These are phyloP conservation scores for Starmerella apicola DNA, from an alignment of 805 yeast species.

Conservation along the genomic window DNA sequence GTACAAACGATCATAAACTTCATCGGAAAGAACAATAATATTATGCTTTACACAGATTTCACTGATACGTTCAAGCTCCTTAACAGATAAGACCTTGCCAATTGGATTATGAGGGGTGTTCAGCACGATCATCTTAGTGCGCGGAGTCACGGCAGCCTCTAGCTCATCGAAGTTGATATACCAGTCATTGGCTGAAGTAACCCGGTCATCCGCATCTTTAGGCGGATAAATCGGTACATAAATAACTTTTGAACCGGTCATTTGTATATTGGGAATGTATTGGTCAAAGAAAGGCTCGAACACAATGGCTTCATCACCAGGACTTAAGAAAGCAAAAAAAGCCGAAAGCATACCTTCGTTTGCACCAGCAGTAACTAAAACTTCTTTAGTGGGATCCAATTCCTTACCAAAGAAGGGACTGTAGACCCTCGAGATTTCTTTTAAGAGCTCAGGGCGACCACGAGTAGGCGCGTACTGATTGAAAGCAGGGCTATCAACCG, in stretches of 20 bases:
- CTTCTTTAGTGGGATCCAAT: slow-evolving; percentile 43
- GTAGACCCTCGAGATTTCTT: slow-evolving; percentile 60
- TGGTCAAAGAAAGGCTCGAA: slow-evolving; percentile 97
- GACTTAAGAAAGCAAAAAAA: slow-evolving; percentile 69
- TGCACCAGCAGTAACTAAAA: slow-evolving; percentile 89
- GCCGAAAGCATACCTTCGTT: slow-evolving; percentile 86
- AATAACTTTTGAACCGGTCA: slow-evolving; percentile 84
- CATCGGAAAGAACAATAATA: slow-evolving; percentile 75
- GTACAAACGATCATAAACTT: slow-evolving; percentile 85
- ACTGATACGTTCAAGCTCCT: slow-evolving; percentile 67
- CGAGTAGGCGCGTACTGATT: slow-evolving; percentile 90
- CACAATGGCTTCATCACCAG: slow-evolving; percentile 91
- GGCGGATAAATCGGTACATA: slow-evolving; percentile 85
- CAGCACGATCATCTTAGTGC: slow-evolving; percentile 74
- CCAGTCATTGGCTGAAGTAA: slow-evolving; percentile 80
- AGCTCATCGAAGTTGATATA: slow-evolving; percentile 65
- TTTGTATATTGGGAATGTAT: slow-evolving; percentile 83
- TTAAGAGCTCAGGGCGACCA: slow-evolving; percentile 67
- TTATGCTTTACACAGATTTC: slow-evolving; percentile 75
- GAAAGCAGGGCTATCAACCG: slow-evolving; percentile 57
- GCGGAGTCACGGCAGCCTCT: slow-evolving; percentile 53
- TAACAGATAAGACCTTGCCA: slow-evolving; percentile 73
- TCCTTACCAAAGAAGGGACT: slow-evolving; percentile 49
- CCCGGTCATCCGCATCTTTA: slow-evolving; percentile 44
- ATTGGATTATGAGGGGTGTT: slow-evolving; percentile 96